Conservation (phyloP, 2,329 filamentous ascomycete species). For the Penicillium carneum region DNA sequence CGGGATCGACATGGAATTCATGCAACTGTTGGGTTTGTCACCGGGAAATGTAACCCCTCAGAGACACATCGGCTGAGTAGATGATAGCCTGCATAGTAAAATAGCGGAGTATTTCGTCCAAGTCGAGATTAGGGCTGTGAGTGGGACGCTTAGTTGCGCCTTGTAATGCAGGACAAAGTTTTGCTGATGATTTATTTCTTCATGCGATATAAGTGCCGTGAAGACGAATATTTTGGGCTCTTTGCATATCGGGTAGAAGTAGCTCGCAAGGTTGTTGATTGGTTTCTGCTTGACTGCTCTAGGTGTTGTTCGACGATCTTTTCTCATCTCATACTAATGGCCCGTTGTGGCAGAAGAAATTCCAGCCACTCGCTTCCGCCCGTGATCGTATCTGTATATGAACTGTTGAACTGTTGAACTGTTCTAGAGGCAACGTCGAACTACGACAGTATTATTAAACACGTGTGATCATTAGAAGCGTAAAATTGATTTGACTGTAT, state of each 20-base stretch:
- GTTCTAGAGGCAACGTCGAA: not conserved
- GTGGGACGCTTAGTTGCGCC: not conserved
- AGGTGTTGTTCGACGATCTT: constrained; percentile 4
- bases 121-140: not conserved
- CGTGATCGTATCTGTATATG: not conserved
- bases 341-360: not conserved
- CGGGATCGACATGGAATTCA: constrained; percentile 27
- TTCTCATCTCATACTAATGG: not conserved
- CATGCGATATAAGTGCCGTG: not conserved
- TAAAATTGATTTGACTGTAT: constrained; percentile 11
- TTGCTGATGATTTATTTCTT: not conserved
- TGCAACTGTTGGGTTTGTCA: not conserved
- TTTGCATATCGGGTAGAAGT: not conserved
- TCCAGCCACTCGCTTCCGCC: not conserved
- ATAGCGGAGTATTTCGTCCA: not conserved
- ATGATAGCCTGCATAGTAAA: not conserved
- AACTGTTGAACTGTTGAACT: not conserved
- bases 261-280: not conserved
- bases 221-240: not conserved
- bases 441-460: not conserved
- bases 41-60: not conserved
- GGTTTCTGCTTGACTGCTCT: constrained; percentile 3
- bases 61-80: not conserved
- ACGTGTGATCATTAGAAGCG: constrained; percentile 9
- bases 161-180: not conserved